Evolutionary conservation across 1,139 yeast genomes (phyloP).

Genomic region (Geotrichum histeridarum): DNA sequence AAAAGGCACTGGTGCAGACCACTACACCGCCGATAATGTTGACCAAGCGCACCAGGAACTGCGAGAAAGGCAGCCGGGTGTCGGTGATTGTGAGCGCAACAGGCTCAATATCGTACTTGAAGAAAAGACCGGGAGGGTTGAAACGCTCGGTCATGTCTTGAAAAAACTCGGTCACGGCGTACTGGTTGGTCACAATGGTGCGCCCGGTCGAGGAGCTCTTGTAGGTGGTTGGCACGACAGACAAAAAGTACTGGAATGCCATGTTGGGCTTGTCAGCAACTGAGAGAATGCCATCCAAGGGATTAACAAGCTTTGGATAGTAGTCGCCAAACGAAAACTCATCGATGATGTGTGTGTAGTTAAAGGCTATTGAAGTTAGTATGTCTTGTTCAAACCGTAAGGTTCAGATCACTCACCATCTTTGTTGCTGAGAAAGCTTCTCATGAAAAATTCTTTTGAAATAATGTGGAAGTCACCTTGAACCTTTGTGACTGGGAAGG

Average conservation of each 20-base stretch:
- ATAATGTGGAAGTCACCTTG: conserved; percentile 82
- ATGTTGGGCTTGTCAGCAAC: conserved; percentile 38
- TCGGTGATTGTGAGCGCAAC: conserved; percentile 66
- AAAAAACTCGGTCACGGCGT: conserved; percentile 62
- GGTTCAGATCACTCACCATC: conserved; percentile 48
- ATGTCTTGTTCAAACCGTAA: neutral
- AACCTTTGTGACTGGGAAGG: conserved; percentile 80
- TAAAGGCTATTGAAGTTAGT: conserved; percentile 28
- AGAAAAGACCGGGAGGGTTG: conserved; percentile 66
- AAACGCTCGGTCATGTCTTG: conserved; percentile 26
- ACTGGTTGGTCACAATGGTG: conserved; percentile 75
- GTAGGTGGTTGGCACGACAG: conserved; percentile 81
- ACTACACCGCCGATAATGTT: conserved; percentile 74
- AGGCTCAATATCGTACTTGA: conserved; percentile 86
- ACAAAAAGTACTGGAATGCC: conserved; percentile 54
- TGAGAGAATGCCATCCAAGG: conserved; percentile 56
- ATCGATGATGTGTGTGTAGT: conserved; percentile 77
- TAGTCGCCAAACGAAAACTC: conserved; percentile 90
- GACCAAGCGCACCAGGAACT: conserved; percentile 70
- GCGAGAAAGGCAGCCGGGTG: conserved; percentile 65
- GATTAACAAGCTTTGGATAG: conserved; percentile 80
- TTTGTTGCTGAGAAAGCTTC: conserved; percentile 41
- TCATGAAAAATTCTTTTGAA: conserved; percentile 17
- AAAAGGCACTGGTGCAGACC: conserved; percentile 44
- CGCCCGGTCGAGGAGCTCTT: conserved; percentile 57